Base-by-base conservation (phyloP, 1,284 basidiomycete species). In the Neonothopanus nambi region DNA sequence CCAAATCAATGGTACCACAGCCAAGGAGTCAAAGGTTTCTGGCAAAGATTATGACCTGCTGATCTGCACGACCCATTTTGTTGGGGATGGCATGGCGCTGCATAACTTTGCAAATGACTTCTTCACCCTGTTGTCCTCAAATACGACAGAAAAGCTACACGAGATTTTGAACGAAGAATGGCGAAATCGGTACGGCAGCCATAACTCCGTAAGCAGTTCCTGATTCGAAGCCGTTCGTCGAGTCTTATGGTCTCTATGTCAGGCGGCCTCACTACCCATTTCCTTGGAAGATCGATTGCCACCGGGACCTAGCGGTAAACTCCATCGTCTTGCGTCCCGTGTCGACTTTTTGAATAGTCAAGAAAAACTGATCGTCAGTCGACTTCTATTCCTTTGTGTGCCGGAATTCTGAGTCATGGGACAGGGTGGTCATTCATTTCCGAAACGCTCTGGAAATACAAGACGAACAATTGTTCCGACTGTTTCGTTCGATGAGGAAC, bases 31-130 rank as follows among this genome's bases (percentile, higher is more conserved):
- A 28, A 11, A 28, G 5, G 30, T 9, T 33, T 18, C 24, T 36
- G 20, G 36, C 39, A 24, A 41, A 1, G 67, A 77, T 37, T 82
- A 73, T 61, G 79, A 89, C 62, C 65, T 87, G 46, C 67, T 88
- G 46, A 77, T 91, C 28, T 84, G 83, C 61, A 83, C 86, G 3
- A 79, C 85, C 9, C 89, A 91, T 62, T 91, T 84, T 66, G 66
- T 91, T 37, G 88, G 87, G 8, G 89, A 92, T 63, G 88, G 87
- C 23, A 89, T 89, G 82, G 87, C 89, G 2, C 74, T 91, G n/a
- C 89, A 92, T 66, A 73, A 77, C 53, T 85, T 85, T 56, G 84
- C 85, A 11, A 87, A 89, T 63, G 85, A 91, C 59, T 82, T 91
- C 63, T 85, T 90, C 64, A 60, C 65, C 9, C 70, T 91, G 5